Percentiles rank a stretch among this genome's conserved stretches.
These are phyloP conservation scores for Boletus rubescentipes DNA, from an alignment of 768 basidiomycete genomes.

Conservation along the genomic window DNA sequence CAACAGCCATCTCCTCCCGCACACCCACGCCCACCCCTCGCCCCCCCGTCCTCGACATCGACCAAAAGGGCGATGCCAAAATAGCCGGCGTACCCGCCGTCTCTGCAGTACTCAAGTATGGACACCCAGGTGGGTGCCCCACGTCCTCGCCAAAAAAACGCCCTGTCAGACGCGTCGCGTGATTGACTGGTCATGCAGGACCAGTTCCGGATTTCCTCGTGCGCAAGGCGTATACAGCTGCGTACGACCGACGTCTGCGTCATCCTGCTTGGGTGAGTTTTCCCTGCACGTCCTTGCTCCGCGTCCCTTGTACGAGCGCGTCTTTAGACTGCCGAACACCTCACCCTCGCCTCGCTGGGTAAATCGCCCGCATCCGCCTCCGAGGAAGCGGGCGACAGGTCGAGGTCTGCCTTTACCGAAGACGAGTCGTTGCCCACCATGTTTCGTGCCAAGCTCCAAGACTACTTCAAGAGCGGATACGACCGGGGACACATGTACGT, in stretches of 20 bases:
- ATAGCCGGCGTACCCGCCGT: conserved; percentile 29
- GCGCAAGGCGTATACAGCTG: conserved; percentile 82
- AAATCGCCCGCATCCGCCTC: conserved; percentile 41
- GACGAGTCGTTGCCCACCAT: conserved; percentile 71
- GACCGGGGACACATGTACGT: conserved; percentile 95
- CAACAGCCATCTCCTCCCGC: conserved; percentile 45
- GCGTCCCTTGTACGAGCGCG: neutral
- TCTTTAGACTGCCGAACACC: conserved; percentile 87
- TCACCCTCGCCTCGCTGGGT: conserved; percentile 75
- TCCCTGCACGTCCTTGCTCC: too few relatives aligned
- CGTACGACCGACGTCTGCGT: conserved; percentile 84
- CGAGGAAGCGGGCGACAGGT: conserved; percentile 58
- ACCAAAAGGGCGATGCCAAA: conserved; percentile 42
- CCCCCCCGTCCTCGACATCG: conserved; percentile 44
- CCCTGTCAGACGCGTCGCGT: neutral
- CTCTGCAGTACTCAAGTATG: conserved; percentile 45
- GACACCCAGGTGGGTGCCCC: conserved; percentile 21
- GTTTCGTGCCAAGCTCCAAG: conserved; percentile 83
- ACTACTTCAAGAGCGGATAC: conserved; percentile 92
- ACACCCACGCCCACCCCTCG: conserved; percentile 14
- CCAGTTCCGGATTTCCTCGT: conserved; percentile 79
- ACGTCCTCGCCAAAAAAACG: neutral
- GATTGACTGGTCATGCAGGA: conserved; percentile 48
- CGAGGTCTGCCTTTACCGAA: conserved; percentile 78
- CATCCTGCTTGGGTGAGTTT: conserved; percentile 89